Conservation (phyloP, 2,329 filamentous ascomycete species). For the Pyricularia grisea region DNA sequence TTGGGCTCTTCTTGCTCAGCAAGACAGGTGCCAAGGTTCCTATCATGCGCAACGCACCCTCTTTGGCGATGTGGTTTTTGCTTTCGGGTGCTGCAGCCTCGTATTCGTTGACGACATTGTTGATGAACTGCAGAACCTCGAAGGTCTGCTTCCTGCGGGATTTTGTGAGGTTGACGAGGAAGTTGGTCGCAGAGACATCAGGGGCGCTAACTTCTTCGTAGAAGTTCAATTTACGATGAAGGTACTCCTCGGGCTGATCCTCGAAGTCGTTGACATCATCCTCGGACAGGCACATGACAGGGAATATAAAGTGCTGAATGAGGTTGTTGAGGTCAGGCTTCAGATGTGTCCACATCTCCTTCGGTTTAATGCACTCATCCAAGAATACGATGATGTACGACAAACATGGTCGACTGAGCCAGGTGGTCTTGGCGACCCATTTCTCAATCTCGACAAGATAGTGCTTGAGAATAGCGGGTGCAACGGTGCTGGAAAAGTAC, state of each 20-base stretch:
- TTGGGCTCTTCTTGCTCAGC: conserved; percentile 94
- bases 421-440: conserved; percentile 89
- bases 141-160: conserved; percentile 92
- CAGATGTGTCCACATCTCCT: conserved; percentile 91
- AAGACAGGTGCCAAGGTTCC: conserved; percentile 90
- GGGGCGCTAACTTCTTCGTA: conserved; percentile 95
- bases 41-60: conserved; percentile 94
- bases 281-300: conserved; percentile 81
- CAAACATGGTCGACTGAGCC: conserved; percentile 89
- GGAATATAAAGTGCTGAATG: conserved; percentile 91
- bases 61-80: conserved; percentile 92
- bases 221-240: conserved; percentile 94
- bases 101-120: conserved; percentile 88
- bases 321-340: conserved; percentile 90
- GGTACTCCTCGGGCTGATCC: conserved; percentile 89
- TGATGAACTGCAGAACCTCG: conserved; percentile 88
- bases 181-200: conserved; percentile 93
- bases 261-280: conserved; percentile 93
- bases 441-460: conserved; percentile 94
- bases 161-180: conserved; percentile 91
- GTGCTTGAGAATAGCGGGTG: conserved; percentile 90
- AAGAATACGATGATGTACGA: conserved; percentile 92
- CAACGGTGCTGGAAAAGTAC: conserved; percentile 82
- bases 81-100: conserved; percentile 74
- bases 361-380: conserved; percentile 95